Evolutionary conservation across 129 eudicot species (phyloP).

Genomic region (Kitagawia praeruptora): DNA sequence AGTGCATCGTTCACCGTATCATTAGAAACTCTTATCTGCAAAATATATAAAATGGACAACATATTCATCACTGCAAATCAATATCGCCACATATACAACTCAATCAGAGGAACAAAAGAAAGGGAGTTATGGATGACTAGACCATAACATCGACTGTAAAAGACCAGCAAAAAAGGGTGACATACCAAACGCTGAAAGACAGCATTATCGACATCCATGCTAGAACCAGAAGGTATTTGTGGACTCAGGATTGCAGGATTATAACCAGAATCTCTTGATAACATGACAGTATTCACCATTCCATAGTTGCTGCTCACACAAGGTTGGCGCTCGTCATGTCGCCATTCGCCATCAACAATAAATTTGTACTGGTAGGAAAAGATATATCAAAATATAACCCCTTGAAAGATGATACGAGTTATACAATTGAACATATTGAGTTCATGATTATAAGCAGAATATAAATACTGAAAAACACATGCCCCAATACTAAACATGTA

Average conservation of each 20-base stretch:
- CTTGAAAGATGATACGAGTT: not conserved
- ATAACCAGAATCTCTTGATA: conserved; percentile 49
- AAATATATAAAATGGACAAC: not conserved
- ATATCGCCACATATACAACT: not conserved
- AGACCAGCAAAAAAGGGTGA: not conserved
- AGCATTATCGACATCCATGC: conserved; percentile 86
- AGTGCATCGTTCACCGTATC: conserved; percentile 39
- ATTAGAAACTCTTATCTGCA: conserved; percentile 61
- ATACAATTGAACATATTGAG: not conserved
- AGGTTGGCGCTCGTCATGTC: conserved; percentile 78
- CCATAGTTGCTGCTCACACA: conserved; percentile 61
- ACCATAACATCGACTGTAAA: not conserved
- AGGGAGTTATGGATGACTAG: not conserved
- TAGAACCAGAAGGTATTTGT: conserved; percentile 48
- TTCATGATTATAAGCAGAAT: not conserved
- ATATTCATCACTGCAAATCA: not conserved
- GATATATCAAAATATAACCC: not conserved
- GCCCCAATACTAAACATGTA: not conserved
- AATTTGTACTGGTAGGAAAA: conserved; percentile 57
- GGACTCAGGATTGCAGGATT: conserved; percentile 41
- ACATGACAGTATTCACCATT: conserved; percentile 60
- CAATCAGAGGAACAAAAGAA: not conserved
- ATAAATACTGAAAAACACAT: not conserved
- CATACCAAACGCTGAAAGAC: conserved; percentile 70
- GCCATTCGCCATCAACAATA: conserved; percentile 93